Evolutionary conservation across 2,329 filamentous ascomycete genomes (phyloP).

Genomic region (Paraconiothyrium brasiliense): DNA sequence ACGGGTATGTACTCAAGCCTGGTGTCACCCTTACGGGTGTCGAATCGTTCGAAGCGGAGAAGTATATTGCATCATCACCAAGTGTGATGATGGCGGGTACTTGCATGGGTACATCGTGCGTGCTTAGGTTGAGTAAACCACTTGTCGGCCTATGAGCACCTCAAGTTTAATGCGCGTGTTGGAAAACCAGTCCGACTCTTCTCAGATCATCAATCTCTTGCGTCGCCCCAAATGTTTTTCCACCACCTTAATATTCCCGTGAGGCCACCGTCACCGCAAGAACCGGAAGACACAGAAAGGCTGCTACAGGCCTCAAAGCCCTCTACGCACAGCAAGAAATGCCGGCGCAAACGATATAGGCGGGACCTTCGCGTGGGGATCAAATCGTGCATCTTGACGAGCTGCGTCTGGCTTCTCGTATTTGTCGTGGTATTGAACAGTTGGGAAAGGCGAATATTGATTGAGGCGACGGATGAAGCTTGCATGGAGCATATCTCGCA

Average conservation of each 20-base stretch:
- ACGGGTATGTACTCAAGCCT: conserved; percentile 1
- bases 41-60: background rate
- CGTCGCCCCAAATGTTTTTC: conserved; percentile 17
- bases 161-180: background rate
- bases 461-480: conserved; percentile 30
- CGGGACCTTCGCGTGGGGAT: conserved; percentile 20
- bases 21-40: background rate
- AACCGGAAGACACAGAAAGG: conserved; percentile 19
- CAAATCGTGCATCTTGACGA: conserved; percentile 28
- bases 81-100: background rate
- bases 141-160: background rate
- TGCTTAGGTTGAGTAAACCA: background rate
- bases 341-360: background rate
- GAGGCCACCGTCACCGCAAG: conserved; percentile 8
- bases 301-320: conserved; percentile 13
- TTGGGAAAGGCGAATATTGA: conserved; percentile 18
- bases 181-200: background rate
- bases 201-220: background rate
- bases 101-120: background rate
- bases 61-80: background rate
- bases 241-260: conserved; percentile 8
- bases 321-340: background rate
- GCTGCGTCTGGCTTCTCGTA: conserved; percentile 27
- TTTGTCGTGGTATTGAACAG: conserved; percentile 30
- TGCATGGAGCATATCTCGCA: conserved; percentile 41